Percentiles rank a stretch among this genome's conserved stretches.
These are phyloP conservation scores for Ophiostoma montium DNA, from an alignment of 2,329 filamentous ascomycete species.

Conservation along the genomic window DNA sequence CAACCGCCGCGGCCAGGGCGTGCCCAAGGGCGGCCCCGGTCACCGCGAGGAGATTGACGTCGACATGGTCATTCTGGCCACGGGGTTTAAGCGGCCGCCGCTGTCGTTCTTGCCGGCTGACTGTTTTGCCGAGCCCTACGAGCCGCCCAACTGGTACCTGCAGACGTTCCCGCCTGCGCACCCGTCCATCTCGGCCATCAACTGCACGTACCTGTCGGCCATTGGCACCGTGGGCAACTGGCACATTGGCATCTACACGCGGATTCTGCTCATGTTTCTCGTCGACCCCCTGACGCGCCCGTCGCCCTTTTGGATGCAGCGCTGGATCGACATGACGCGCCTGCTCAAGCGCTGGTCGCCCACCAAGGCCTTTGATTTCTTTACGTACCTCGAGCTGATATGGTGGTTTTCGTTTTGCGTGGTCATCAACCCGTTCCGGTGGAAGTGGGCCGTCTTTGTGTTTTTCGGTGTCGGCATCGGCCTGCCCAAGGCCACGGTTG, in stretches of 20 bases:
- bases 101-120: slow-evolving; percentile 61
- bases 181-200: slow-evolving; percentile 63
- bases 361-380: slow-evolving; percentile 72
- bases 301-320: slow-evolving; percentile 59
- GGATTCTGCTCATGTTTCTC: slow-evolving; percentile 76
- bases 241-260: slow-evolving; percentile 81
- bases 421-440: slow-evolving; percentile 68
- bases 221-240: slow-evolving; percentile 77
- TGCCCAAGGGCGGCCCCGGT: slow-evolving; percentile 64
- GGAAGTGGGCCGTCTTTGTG: slow-evolving; percentile 82
- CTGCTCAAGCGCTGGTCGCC: slow-evolving; percentile 56
- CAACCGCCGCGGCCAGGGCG: slow-evolving; percentile 56
- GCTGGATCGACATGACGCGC: slow-evolving; percentile 76
- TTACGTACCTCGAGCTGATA: slow-evolving; percentile 70
- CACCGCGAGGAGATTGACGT: slow-evolving; percentile 49
- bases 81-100: slow-evolving; percentile 62
- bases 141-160: slow-evolving; percentile 75
- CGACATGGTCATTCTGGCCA: slow-evolving; percentile 72
- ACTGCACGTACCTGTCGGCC: slow-evolving; percentile 64
- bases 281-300: slow-evolving; percentile 65
- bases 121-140: slow-evolving; percentile 59
- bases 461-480: slow-evolving; percentile 58
- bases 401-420: slow-evolving; percentile 80
- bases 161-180: slow-evolving; percentile 71
- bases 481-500: slow-evolving; percentile 52